These are phyloP conservation scores for Boletus pseudo-olivaceus DNA, from an alignment of 768 basidiomycete species.

Conservation along the genomic window DNA sequence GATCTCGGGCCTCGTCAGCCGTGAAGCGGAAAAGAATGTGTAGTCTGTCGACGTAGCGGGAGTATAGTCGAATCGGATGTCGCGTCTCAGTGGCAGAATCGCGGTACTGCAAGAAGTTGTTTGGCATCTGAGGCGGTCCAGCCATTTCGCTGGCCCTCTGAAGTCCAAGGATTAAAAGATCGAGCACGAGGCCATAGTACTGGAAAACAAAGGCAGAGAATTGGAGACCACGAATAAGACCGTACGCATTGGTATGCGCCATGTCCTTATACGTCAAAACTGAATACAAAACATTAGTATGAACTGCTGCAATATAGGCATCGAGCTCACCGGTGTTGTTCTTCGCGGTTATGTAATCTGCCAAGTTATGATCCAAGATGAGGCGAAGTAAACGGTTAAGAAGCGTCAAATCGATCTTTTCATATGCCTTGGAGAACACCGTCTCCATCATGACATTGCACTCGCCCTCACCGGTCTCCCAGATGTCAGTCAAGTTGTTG, in stretches of 20 bases:
- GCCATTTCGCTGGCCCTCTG: constrained; percentile 99
- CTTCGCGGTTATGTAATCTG: constrained; percentile 98
- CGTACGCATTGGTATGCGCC: constrained; percentile 97
- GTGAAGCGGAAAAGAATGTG: constrained; percentile 98
- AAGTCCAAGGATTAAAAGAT: constrained; percentile 93
- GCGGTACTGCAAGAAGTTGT: constrained; percentile 97
- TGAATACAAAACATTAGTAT: constrained; percentile 8
- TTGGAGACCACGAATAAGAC: constrained; percentile 94
- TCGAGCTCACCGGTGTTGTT: constrained; percentile 74
- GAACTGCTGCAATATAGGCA: background rate
- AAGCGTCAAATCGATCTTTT: constrained; percentile 96
- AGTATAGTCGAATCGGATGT: constrained; percentile 97
- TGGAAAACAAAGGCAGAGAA: constrained; percentile 99
- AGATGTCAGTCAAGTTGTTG: constrained; percentile 96
- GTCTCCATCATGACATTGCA: constrained; percentile 99
- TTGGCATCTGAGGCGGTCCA: constrained; percentile 94
- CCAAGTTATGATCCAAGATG: constrained; percentile 97
- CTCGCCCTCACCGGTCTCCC: constrained; percentile 98
- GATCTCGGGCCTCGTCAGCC: constrained; percentile 94
- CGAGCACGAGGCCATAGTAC: constrained; percentile 94
- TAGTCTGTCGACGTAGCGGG: constrained; percentile 91
- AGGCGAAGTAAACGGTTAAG: constrained; percentile 93
- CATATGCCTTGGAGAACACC: constrained; percentile 94
- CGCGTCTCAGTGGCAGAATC: constrained; percentile 93
- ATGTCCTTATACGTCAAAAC: constrained; percentile 95